phyloP scores from a whole-genome alignment of 176 grass and related monocot genomes.

The Alopecurus myosuroides region DNA sequence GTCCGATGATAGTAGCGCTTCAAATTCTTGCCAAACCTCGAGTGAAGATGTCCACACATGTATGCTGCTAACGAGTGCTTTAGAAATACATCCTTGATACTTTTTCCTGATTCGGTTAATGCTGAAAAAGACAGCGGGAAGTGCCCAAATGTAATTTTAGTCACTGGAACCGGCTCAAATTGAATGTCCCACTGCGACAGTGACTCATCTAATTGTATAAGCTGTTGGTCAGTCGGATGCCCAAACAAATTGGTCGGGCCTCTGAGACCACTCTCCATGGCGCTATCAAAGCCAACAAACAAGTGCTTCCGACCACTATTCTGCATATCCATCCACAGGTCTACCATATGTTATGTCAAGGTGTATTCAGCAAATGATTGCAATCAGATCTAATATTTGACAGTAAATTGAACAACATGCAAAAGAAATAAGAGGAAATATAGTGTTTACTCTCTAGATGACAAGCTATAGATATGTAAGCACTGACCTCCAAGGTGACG shows the following conservation, averaged over 20 bases:
- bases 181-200: slow-evolving; percentile 72
- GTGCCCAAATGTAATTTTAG: slow-evolving; percentile 74
- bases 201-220: slow-evolving; percentile 56
- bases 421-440: neutral
- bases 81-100: slow-evolving; percentile 76
- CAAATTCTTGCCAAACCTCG: slow-evolving; percentile 92
- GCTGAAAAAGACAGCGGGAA: slow-evolving; percentile 90
- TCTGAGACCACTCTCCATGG: slow-evolving; percentile 69
- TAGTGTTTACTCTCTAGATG: neutral
- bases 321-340: slow-evolving; percentile 51
- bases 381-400: neutral
- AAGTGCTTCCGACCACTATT: slow-evolving; percentile 66
- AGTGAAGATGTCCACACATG: slow-evolving; percentile 89
- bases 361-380: neutral
- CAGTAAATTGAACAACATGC: neutral
- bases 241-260: slow-evolving; percentile 96
- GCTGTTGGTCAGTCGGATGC: slow-evolving; percentile 75
- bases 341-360: slow-evolving; percentile 15
- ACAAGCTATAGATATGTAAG: neutral
- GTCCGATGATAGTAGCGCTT: slow-evolving; percentile 63
- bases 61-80: slow-evolving; percentile 83
- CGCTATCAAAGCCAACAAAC: slow-evolving; percentile 91
- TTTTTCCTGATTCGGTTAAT: slow-evolving; percentile 73
- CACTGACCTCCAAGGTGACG: slow-evolving; percentile 73
- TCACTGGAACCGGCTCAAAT: slow-evolving; percentile 40